phyloP scores from a whole-genome alignment of 768 basidiomycete species.

The Termitomyces sp. region DNA sequence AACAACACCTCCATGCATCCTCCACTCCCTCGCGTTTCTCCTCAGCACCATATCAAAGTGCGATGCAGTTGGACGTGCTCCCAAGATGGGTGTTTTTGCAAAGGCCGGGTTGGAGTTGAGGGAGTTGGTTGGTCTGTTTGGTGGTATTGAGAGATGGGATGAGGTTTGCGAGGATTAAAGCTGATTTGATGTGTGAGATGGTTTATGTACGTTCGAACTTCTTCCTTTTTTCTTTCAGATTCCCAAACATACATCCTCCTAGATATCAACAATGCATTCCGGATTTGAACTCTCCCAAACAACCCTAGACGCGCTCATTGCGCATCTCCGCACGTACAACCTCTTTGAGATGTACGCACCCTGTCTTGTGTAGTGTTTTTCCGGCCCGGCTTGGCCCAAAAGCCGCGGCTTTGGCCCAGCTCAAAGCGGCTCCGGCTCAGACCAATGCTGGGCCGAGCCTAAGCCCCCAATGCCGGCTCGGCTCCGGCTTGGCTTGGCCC shows the following conservation, averaged over 20 bases:
- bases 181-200: slow-evolving; percentile 70
- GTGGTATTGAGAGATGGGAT: too few relatives aligned
- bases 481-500: too few relatives aligned
- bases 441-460: too few relatives aligned
- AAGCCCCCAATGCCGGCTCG: too few relatives aligned
- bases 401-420: too few relatives aligned
- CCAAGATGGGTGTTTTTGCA: slow-evolving; percentile 70
- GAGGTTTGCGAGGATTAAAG: slow-evolving; percentile 54
- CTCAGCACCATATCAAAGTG: slow-evolving; percentile 65
- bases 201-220: slow-evolving; percentile 47
- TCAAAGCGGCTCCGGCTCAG: too few relatives aligned
- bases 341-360: slow-evolving; percentile 56
- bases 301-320: slow-evolving; percentile 48
- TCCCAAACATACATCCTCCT: neutral
- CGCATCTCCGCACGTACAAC: slow-evolving; percentile 56
- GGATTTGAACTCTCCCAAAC: slow-evolving; percentile 63
- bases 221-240: neutral
- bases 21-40: slow-evolving; percentile 65
- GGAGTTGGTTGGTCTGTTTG: slow-evolving; percentile 24
- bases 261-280: slow-evolving; percentile 67
- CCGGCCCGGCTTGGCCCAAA: too few relatives aligned
- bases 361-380: slow-evolving; percentile 60
- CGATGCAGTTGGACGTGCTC: slow-evolving; percentile 70
- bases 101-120: slow-evolving; percentile 52
- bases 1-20: slow-evolving; percentile 63